These are phyloP conservation scores for Scolecobasidium constrictum DNA, from an alignment of 2,329 filamentous ascomycete species.

Conservation along the genomic window DNA sequence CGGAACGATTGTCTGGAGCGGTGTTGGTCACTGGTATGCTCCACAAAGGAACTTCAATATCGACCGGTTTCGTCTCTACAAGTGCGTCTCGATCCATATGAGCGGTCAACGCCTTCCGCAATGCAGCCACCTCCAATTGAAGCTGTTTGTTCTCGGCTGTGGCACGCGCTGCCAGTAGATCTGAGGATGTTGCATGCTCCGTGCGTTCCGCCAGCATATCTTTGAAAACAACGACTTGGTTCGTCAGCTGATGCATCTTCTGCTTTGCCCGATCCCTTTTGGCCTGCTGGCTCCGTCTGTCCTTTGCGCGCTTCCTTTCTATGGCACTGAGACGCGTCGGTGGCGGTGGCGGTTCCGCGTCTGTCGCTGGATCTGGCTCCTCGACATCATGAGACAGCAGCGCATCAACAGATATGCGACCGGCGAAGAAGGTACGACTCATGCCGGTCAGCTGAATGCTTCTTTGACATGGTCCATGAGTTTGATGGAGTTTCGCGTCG, in stretches of 20 bases:
- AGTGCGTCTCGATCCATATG: constrained; percentile 11
- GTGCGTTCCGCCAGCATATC: constrained; percentile 13
- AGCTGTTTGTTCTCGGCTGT: constrained; percentile 16
- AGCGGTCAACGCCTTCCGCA: constrained; percentile 14
- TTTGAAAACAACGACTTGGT: constrained; percentile 15
- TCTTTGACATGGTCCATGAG: no score
- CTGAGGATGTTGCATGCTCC: constrained; percentile 13
- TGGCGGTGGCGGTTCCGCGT: no score
- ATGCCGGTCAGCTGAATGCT: no score
- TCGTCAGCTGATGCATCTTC: constrained; percentile 15
- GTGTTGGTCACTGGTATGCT: constrained; percentile 16
- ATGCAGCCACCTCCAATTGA: constrained; percentile 15
- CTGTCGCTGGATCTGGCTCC: no score
- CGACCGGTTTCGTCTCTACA: not conserved
- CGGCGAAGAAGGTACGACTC: no score
- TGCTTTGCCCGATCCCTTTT: constrained; percentile 17
- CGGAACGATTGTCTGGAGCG: constrained; percentile 13
- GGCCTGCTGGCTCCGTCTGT: constrained; percentile 16
- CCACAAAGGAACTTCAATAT: constrained; percentile 8
- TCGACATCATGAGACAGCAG: no score
- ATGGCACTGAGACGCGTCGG: no score
- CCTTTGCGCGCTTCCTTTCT: constrained; percentile 14
- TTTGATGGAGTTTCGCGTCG: no score
- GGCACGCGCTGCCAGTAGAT: constrained; percentile 13
- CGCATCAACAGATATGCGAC: no score